Conservation (phyloP, 352 stramenopile species). For the Bremia lactucae region DNA sequence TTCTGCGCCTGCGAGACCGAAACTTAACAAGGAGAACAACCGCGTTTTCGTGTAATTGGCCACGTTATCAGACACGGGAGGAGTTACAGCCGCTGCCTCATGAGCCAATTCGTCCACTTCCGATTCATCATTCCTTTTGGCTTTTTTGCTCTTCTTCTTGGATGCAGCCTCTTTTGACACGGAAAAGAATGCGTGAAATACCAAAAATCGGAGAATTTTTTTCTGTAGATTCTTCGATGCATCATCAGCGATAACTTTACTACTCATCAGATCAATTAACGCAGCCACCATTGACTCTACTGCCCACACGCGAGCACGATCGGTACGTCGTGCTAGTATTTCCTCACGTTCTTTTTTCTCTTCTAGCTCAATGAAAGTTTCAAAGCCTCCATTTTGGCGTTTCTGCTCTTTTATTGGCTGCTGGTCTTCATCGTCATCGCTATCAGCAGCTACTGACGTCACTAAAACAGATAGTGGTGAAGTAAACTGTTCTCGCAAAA, state of each 20-base stretch:
- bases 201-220: slow-evolving; percentile 47
- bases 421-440: slow-evolving; percentile 41
- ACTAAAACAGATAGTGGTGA: slow-evolving; percentile 51
- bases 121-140: slow-evolving; percentile 21
- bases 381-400: slow-evolving; percentile 37
- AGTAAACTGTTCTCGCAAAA: slow-evolving; percentile 60
- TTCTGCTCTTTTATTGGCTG: too few species aligned
- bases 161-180: slow-evolving; percentile 12
- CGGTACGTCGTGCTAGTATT: slow-evolving; percentile 33
- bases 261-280: slow-evolving; percentile 29
- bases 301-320: slow-evolving; percentile 65
- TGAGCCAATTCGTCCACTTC: slow-evolving; percentile 11
- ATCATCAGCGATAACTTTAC: slow-evolving; percentile 9
- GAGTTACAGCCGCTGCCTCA: slow-evolving; percentile 20
- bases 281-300: slow-evolving; percentile 49
- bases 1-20: slow-evolving; percentile 35
- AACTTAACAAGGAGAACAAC: slow-evolving; percentile 49
- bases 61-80: slow-evolving; percentile 39
- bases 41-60: slow-evolving; percentile 42
- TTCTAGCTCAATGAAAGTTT: slow-evolving; percentile 62
- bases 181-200: slow-evolving; percentile 63
- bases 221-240: slow-evolving; percentile 20
- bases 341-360: slow-evolving; percentile 71
- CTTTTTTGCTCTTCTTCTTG: slow-evolving; percentile 33
- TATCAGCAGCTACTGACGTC: slow-evolving; percentile 20